Conservation (phyloP, 768 basidiomycete species). For the Lactarius pseudohatsudake region DNA sequence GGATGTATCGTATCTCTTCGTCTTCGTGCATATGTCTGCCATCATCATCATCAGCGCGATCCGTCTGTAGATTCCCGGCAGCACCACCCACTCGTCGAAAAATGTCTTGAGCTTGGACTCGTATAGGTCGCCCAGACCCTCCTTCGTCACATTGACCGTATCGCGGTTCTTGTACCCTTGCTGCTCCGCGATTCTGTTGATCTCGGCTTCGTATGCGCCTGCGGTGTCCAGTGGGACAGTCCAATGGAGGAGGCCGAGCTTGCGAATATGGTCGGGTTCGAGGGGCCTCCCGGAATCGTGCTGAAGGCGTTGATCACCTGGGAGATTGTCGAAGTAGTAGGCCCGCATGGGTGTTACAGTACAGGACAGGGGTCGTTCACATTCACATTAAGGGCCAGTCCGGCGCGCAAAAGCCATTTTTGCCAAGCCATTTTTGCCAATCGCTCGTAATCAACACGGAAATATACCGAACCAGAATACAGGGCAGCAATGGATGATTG, state of each 20-base stretch:
- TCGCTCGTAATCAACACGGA: no score
- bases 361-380: no score
- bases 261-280: slow-evolving; percentile 45
- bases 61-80: not conserved
- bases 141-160: slow-evolving; percentile 71
- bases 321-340: slow-evolving; percentile 70
- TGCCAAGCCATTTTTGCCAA: no score
- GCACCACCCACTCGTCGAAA: slow-evolving; percentile 64
- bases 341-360: slow-evolving; percentile 52
- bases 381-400: no score
- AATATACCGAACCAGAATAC: no score
- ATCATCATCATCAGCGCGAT: no score
- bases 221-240: slow-evolving; percentile 57
- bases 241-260: slow-evolving; percentile 68
- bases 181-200: slow-evolving; percentile 65
- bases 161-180: slow-evolving; percentile 84
- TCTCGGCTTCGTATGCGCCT: slow-evolving; percentile 47
- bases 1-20: slow-evolving; percentile 90
- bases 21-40: slow-evolving; percentile 90
- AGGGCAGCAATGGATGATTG: no score
- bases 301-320: slow-evolving; percentile 77
- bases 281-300: slow-evolving; percentile 73
- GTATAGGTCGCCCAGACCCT: slow-evolving; percentile 78
- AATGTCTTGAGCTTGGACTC: slow-evolving; percentile 81
- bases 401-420: no score